Conservation (phyloP, 148 eudicot species). For the Vaccinium vitisidaea region DNA sequence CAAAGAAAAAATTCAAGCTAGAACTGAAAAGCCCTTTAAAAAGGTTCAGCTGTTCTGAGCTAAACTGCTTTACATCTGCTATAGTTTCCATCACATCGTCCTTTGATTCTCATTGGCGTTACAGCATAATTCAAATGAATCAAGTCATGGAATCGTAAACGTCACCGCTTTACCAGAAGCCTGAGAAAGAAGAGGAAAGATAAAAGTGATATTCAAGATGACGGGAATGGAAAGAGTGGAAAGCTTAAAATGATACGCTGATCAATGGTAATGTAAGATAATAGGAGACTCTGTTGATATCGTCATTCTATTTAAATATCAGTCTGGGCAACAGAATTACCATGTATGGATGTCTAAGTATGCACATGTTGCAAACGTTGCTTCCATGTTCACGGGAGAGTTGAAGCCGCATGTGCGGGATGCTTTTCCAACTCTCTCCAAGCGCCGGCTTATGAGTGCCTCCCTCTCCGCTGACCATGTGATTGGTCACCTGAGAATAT, state of each 20-base stretch:
- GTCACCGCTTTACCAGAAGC: conserved; percentile 18
- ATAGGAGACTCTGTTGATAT: not conserved
- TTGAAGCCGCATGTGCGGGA: conserved; percentile 76
- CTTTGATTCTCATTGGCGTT: not conserved
- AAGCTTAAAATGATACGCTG: too few relatives aligned
- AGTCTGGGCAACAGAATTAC: conserved; percentile 30
- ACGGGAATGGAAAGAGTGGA: not conserved
- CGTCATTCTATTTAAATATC: not conserved
- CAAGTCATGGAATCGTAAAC: conserved; percentile 12
- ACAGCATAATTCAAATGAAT: not conserved
- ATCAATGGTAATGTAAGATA: not conserved
- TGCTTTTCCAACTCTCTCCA: conserved; percentile 93
- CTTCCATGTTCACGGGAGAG: conserved; percentile 53
- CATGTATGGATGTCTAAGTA: conserved; percentile 66
- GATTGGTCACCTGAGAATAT: conserved; percentile 64
- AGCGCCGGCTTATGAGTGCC: conserved; percentile 82
- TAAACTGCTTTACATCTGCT: not conserved
- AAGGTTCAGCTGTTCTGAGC: not conserved
- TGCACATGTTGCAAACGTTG: conserved; percentile 41
- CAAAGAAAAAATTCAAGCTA: not conserved
- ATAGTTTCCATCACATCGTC: not conserved
- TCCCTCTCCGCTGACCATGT: conserved; percentile 89
- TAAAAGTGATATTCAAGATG: not conserved
- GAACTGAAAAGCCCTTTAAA: not conserved
- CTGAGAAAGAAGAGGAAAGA: conserved; percentile 5